Evolutionary conservation across 148 eudicot genomes (phyloP), one percentile per base, ranked within the genome.

Genomic region (Drosera capensis): DNA sequence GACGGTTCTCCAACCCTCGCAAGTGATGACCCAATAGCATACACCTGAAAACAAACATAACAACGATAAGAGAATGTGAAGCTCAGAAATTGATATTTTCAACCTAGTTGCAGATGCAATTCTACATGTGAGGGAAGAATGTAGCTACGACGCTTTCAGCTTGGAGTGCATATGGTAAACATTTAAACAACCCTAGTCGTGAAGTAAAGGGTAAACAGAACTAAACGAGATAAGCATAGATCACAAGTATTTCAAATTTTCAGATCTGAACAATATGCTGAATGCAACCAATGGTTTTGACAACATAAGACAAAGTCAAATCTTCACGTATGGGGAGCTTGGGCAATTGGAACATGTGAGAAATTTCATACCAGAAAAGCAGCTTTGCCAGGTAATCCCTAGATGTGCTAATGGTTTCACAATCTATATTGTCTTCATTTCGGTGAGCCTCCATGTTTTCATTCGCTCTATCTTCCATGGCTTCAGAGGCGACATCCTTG

Each of bases 1-100:
- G 62, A 59, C 94, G 67, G 68, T 82, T 82, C 62, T 82, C 96
- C 82, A 86, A 73, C 19, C 96, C 84, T 76, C 96, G 54, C 25
- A 86, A 63, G 58, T 86, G 94, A 68, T 82, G 87, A 23, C 96
- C 96, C 60, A 82, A 52, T 62, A 86, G 57, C 96, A 79, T 86
- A 66, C 93, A 86, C 95, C 95, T 78, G 83, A 48, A 55, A 55
- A 24, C 47, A 54, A 55, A 36, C 20, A 44, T 7, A 13, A 8
- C n/a, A n/a, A n/a, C n/a, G n/a, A n/a, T n/a, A n/a, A n/a, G n/a
- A n/a, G n/a, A n/a, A n/a, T n/a, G n/a, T n/a, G n/a, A n/a, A n/a
- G n/a, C n/a, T n/a, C n/a, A n/a, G n/a, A n/a, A n/a, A n/a, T n/a
- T n/a, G n/a, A n/a, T n/a, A n/a, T n/a, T n/a, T n/a, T n/a, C n/a